Conservation (phyloP, 2,329 filamentous ascomycete genomes). For the Pseudogymnoascus destructans region DNA sequence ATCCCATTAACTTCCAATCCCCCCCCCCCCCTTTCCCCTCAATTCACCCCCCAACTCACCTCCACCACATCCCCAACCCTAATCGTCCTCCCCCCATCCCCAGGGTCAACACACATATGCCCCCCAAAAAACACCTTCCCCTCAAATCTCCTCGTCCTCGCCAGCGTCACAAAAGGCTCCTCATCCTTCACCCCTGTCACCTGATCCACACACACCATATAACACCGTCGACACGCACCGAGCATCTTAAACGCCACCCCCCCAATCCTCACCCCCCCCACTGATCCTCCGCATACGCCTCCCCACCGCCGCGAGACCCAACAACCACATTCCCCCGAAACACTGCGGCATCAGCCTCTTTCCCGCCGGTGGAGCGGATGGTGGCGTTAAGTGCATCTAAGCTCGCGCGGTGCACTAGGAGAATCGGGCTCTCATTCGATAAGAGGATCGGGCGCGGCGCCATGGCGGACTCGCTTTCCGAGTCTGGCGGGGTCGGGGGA, state of each 20-base stretch:
- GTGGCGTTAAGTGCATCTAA: constrained; percentile 63
- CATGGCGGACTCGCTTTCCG: constrained; percentile 35
- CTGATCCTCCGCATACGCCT: constrained; percentile 65
- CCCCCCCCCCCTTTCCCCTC: too few relatives aligned
- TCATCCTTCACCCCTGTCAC: constrained; percentile 61
- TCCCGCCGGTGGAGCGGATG: constrained; percentile 51
- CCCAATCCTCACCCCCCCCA: constrained; percentile 63
- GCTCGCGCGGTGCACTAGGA: constrained; percentile 70
- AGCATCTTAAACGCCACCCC: constrained; percentile 54
- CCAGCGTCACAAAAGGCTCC: constrained; percentile 79
- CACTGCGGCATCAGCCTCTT: constrained; percentile 53
- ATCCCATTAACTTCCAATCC: too few relatives aligned
- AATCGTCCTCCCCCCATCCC: constrained; percentile 26
- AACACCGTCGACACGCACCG: constrained; percentile 75
- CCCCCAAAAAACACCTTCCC: constrained; percentile 84
- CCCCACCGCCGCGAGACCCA: constrained; percentile 29
- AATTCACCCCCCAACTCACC: neutral
- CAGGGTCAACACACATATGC: constrained; percentile 48
- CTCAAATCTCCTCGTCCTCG: constrained; percentile 71
- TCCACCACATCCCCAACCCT: constrained; percentile 34
- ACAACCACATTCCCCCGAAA: constrained; percentile 87
- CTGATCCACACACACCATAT: constrained; percentile 95
- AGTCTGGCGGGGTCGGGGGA: constrained; percentile 43
- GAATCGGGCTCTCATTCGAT: constrained; percentile 87
- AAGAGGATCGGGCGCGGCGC: constrained; percentile 52